Evolutionary conservation across 139 green algal genomes (phyloP).

Genomic region (Coelastrella sp.): DNA sequence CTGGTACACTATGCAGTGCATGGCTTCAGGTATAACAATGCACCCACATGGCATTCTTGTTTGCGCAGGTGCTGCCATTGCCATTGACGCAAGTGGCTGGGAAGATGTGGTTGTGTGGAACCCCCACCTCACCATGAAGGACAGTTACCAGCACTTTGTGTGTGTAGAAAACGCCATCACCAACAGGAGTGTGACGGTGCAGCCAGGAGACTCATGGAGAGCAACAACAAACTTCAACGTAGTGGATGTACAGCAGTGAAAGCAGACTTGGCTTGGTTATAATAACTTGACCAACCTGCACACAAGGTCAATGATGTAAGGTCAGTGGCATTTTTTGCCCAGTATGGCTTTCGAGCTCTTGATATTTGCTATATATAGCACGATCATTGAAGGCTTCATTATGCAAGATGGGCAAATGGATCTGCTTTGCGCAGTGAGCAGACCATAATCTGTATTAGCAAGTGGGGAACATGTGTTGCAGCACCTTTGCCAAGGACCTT

Average conservation of each 20-base stretch:
- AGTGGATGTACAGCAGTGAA: constrained; percentile 49
- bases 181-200: constrained; percentile 53
- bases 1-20: neutral
- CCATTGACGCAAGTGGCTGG: constrained; percentile 69
- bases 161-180: constrained; percentile 85
- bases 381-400: neutral
- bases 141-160: constrained; percentile 83
- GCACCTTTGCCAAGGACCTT: too few species aligned
- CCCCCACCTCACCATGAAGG: constrained; percentile 69
- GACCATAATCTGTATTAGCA: too few species aligned
- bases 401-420: neutral
- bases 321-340: too few species aligned
- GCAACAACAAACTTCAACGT: constrained; percentile 60
- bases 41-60: neutral
- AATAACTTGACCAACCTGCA: neutral
- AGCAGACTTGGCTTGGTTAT: neutral
- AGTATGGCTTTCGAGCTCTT: too few species aligned
- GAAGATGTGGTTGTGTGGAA: constrained; percentile 79
- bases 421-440: neutral
- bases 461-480: too few species aligned
- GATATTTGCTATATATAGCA: neutral
- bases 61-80: constrained; percentile 59
- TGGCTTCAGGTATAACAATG: neutral
- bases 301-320: too few species aligned
- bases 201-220: constrained; percentile 71